Evolutionary conservation across 2,329 filamentous ascomycete species (phyloP), one percentile per base, ranked within the genome.

Genomic region (Fusarium brevicatenulatum): DNA sequence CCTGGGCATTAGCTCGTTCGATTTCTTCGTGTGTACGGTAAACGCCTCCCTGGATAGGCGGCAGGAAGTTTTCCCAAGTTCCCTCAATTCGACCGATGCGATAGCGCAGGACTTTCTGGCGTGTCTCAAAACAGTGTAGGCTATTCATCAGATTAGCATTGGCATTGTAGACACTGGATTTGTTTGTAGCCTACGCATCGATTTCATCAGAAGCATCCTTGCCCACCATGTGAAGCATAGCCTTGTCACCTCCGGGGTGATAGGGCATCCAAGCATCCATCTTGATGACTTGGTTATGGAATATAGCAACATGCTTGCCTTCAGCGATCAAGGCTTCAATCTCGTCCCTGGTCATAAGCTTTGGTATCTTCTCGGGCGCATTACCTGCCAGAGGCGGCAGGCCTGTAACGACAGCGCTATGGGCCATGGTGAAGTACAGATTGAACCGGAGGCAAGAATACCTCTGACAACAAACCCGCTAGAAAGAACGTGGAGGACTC

Each of bases 181-280:
- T 19, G 21, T 36, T 32, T 47, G 62, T 62, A 56, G 50, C 92
- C 56, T 88, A 98, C 94, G 92, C 93, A 81, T 92, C 94, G 70
- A 98, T 91, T 83, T 98, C 96, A 81, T 98, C 95, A 16, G 95
- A 98, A 56, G 94, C 95, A 89, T 97, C 95, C 83, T 92, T 90
- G 70, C 95, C 95, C 68, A 98, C 90, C 94, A 98, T 96, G 80
- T 99, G 96, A 80, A 90, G 86, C 73, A 99, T 97, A 61, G 95
- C 90, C 83, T 95, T 96, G 77, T 95, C 91, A 76, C 96, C 96
- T 64, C 96, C 96, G 18, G 96, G 96, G 78, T 98, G 96, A 79
- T 93, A 98, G 59, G 90, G 90, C 58, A 97, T 85, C 94, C 95
- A 99, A 43, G 92, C 88, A 81, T 98, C 95, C 37, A 94, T 91